Base-by-base conservation (phyloP, 139 green algal genomes). In the Auxenochlorella pyrenoidosa region DNA sequence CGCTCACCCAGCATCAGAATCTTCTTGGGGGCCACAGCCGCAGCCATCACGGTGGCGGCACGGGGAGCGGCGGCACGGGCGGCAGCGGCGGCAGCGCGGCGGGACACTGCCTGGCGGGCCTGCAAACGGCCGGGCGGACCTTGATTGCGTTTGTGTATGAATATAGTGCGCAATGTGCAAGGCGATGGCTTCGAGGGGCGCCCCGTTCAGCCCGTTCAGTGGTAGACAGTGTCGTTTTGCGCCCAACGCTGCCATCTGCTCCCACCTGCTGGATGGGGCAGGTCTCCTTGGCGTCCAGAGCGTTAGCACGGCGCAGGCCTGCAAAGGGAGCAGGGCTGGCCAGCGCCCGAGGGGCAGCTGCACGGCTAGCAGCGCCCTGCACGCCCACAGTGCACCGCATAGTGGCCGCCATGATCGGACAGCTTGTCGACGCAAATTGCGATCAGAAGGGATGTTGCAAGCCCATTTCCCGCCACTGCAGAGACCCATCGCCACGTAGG, bases 1-100 rank as follows among this genome's bases (percentile, higher is more conserved):
- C 19, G n/a, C 92, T 89, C 75, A 96, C 95, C 95, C 88, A 98
- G 95, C 94, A 98, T 96, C 1, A 98, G 93, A 47, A 98, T 91
- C 86, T 98, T 97, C 91, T 98, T 98, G 76, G 92, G 89, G 22
- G 89, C 86, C 28, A 88, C 86, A 12, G 82, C 76, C 18, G 84
- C 86, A 4, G 83, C 71, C 83, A 83, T 82, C 1, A 89, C 82
- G 5, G 73, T 75, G 15, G 54, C 40, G 43, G 75, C 65, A 8
- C 51, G 44, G 38, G 32, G 22, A 21, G 76, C 34, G 36, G 68
- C 47, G n/a, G 34, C 32, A n/a, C 60, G 58, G 30, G n/a, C 34
- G 60, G 82, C 71, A 32, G 59, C 44, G 68, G 60, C 30, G 0
- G 60, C 40, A 18, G 43, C 19, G 43, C 44, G 43, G 44, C 75